A percentile compares a stretch with the other conserved stretches of the same genome.
phyloP scores from a whole-genome alignment of 352 stramenopile genomes.

The Phytophthora melonis region DNA sequence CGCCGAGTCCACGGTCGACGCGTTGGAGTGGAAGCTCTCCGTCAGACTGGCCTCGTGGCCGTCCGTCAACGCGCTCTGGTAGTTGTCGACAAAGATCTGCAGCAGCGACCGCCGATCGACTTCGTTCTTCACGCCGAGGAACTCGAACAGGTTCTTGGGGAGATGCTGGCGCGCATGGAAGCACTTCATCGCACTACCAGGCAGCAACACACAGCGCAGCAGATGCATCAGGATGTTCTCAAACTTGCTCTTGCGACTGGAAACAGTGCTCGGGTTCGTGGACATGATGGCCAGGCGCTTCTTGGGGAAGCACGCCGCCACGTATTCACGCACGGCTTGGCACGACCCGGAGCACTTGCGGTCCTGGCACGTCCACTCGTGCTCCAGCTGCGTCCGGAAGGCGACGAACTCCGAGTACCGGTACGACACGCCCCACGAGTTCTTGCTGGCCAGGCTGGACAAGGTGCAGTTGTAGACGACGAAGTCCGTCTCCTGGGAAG shows the following conservation, averaged over 20 bases:
- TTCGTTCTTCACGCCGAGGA: conserved; percentile 62
- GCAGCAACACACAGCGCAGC: conserved; percentile 69
- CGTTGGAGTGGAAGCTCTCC: conserved; percentile 46
- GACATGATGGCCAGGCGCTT: conserved; percentile 57
- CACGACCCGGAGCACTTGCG: conserved; percentile 71
- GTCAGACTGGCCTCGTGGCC: conserved; percentile 26
- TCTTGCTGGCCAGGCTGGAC: conserved; percentile 54
- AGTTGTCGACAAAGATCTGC: conserved; percentile 78
- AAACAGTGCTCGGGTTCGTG: conserved; percentile 40
- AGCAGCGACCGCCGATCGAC: conserved; percentile 68
- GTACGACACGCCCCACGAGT: conserved; percentile 63
- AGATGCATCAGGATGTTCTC: conserved; percentile 74
- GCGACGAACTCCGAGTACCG: conserved; percentile 72
- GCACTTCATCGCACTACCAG: conserved; percentile 79
- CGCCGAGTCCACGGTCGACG: conserved; percentile 49
- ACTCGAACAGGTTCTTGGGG: conserved; percentile 64
- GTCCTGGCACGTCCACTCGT: conserved; percentile 64
- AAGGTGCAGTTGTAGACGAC: conserved; percentile 64
- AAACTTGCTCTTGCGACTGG: conserved; percentile 62
- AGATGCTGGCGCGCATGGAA: conserved; percentile 56
- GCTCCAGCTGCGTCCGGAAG: conserved; percentile 58
- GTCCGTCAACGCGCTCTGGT: conserved; percentile 36
- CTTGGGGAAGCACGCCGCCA: conserved; percentile 66
- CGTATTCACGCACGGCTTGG: conserved; percentile 73
- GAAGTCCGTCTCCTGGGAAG: conserved; percentile 45